A percentile compares a stretch with the other conserved stretches of the same genome.
Conservation (phyloP, 495 filamentous ascomycete species). For the Letharia lupina region DNA sequence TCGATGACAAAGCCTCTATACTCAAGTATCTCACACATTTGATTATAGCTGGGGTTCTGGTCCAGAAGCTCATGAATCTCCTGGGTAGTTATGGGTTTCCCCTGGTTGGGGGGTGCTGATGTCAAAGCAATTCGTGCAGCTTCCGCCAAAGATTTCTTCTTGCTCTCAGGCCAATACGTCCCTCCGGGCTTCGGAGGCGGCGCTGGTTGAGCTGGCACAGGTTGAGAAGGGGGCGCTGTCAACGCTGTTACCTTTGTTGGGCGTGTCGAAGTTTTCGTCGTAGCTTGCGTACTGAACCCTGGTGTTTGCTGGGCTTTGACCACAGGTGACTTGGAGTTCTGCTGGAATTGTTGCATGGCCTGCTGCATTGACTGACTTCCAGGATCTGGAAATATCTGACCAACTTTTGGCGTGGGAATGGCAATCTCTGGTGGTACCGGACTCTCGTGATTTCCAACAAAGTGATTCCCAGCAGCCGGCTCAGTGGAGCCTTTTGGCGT, state of each 20-base stretch:
- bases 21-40: conserved; percentile 44
- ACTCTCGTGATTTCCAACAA: not conserved
- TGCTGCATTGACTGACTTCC: not conserved
- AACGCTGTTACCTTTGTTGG: not conserved
- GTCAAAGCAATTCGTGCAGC: conserved; percentile 29
- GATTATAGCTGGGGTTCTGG: conserved; percentile 41
- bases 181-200: conserved; percentile 10
- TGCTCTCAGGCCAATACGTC: conserved; percentile 31
- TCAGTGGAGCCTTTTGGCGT: conserved; percentile 6
- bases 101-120: conserved; percentile 24
- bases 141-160: conserved; percentile 29
- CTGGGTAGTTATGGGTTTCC: conserved; percentile 27
- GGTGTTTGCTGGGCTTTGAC: not conserved
- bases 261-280: not conserved
- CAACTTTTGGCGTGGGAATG: not conserved
- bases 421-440: not conserved
- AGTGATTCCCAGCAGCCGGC: not conserved
- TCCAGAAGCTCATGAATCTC: conserved; percentile 36
- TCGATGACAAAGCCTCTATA: conserved; percentile 36
- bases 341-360: conserved; percentile 4
- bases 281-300: not conserved
- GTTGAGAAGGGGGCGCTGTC: not conserved
- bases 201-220: conserved; percentile 10
- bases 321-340: conserved; percentile 3
- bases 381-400: not conserved